Conservation (phyloP, 2,329 filamentous ascomycete genomes). For the Tolypocladium tropicale region DNA sequence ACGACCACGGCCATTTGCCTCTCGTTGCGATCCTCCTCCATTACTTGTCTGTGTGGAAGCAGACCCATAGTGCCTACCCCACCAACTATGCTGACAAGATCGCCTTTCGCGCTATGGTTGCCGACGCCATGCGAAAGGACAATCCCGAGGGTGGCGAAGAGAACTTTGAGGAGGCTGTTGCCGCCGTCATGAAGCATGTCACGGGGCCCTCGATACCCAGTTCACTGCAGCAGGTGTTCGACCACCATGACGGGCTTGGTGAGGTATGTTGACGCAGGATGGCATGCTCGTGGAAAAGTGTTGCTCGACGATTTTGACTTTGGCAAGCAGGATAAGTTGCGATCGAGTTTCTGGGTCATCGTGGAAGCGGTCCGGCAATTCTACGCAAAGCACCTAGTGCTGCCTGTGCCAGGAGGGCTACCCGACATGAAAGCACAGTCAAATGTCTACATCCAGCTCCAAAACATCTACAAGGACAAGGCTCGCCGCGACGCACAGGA, state of each 20-base stretch:
- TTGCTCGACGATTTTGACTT: background rate
- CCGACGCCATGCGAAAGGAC: conserved; percentile 54
- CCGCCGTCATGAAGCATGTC: conserved; percentile 81
- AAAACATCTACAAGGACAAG: conserved; percentile 87
- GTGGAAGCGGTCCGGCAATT: conserved; percentile 71
- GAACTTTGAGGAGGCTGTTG: conserved; percentile 89
- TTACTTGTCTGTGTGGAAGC: conserved; percentile 74
- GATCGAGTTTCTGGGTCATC: conserved; percentile 75
- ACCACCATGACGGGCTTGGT: conserved; percentile 40
- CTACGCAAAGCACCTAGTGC: conserved; percentile 56
- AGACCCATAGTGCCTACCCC: conserved; percentile 54
- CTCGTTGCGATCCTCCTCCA: conserved; percentile 76
- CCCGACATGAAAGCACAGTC: conserved; percentile 98
- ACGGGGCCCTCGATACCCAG: conserved; percentile 56
- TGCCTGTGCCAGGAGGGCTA: conserved; percentile 78
- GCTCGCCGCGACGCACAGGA: conserved; percentile 69
- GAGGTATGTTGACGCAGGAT: conserved; percentile 35
- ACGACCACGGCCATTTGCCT: conserved; percentile 86
- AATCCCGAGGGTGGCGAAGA: conserved; percentile 85
- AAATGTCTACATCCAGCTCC: conserved; percentile 76
- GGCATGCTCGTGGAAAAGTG: background rate
- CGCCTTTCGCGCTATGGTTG: conserved; percentile 64
- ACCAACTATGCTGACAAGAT: conserved; percentile 75
- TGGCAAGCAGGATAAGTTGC: conserved; percentile 3
- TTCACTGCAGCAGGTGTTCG: conserved; percentile 68